These are phyloP conservation scores for Trametes elegans DNA, from an alignment of 768 basidiomycete genomes.

Conservation along the genomic window DNA sequence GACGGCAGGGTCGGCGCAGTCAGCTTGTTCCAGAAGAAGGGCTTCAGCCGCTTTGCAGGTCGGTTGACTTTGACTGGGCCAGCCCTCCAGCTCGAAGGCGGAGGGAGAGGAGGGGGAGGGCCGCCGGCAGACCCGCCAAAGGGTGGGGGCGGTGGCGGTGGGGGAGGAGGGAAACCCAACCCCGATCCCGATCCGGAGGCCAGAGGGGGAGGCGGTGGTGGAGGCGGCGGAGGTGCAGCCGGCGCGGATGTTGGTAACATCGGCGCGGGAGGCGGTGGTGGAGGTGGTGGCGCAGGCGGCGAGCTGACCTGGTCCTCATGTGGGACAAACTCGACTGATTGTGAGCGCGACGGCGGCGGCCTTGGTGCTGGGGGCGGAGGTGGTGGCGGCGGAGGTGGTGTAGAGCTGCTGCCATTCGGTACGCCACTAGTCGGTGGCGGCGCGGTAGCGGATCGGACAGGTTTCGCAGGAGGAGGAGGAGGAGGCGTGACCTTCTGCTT, in stretches of 20 bases:
- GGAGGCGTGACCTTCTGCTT: constrained; percentile 66
- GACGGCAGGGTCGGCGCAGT: constrained; percentile 37
- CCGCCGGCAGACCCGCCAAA: constrained; percentile 22
- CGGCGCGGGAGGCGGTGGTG: constrained; percentile 16
- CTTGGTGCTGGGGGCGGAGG: background rate
- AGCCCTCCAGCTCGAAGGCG: constrained; percentile 26
- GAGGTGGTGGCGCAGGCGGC: constrained; percentile 32
- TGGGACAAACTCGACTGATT: background rate
- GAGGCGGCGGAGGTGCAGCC: constrained; percentile 37
- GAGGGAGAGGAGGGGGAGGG: constrained; percentile 42
- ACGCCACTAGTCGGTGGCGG: constrained; percentile 3
- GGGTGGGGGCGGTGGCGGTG: constrained; percentile 19
- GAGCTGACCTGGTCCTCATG: constrained; percentile 2
- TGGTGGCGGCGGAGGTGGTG: background rate
- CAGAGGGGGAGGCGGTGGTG: constrained; percentile 28
- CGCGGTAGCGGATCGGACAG: constrained; percentile 27
- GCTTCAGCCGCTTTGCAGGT: constrained; percentile 64
- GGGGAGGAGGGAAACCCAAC: constrained; percentile 21
- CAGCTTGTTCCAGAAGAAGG: constrained; percentile 92
- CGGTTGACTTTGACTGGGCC: constrained; percentile 29
- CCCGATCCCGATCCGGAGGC: constrained; percentile 17
- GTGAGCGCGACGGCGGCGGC: background rate
- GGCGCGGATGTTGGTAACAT: constrained; percentile 17
- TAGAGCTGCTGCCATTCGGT: background rate
- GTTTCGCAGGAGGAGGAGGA: constrained; percentile 50